Conservation (phyloP, 768 basidiomycete species). For the Boletellus emodensis region DNA sequence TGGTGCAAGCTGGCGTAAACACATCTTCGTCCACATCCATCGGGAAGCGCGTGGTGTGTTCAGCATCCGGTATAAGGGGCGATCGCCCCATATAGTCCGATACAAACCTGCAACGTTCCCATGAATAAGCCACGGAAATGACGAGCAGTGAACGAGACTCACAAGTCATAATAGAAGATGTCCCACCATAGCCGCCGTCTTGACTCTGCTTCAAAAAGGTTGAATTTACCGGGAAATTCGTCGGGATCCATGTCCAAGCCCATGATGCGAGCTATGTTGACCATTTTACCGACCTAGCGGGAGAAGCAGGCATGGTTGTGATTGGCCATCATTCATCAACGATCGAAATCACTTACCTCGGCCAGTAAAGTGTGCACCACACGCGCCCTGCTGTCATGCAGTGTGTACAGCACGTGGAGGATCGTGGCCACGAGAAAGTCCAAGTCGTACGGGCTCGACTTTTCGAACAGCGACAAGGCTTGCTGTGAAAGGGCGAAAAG, state of each 20-base stretch:
- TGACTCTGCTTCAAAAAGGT: constrained; percentile 48
- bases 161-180: constrained; percentile 74
- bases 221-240: constrained; percentile 45
- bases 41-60: constrained; percentile 56
- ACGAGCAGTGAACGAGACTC: constrained; percentile 28
- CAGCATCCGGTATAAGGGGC: constrained; percentile 53
- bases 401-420: constrained; percentile 50
- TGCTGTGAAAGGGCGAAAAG: constrained; percentile 49
- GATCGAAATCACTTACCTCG: constrained; percentile 28
- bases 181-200: constrained; percentile 74
- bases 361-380: constrained; percentile 33
- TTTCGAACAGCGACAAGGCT: constrained; percentile 42
- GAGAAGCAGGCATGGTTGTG: constrained; percentile 2
- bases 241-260: constrained; percentile 60
- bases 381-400: constrained; percentile 48
- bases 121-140: constrained; percentile 10
- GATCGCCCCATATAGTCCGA: constrained; percentile 64
- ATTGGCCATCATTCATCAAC: constrained; percentile 22
- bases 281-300: constrained; percentile 61
- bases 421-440: constrained; percentile 60
- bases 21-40: constrained; percentile 53
- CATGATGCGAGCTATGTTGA: constrained; percentile 61
- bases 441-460: constrained; percentile 42
- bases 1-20: constrained; percentile 45
- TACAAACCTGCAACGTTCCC: constrained; percentile 47